Evolutionary conservation across 2,329 filamentous ascomycete species (phyloP).

Genomic region (Bimuria novae-zelandiae): DNA sequence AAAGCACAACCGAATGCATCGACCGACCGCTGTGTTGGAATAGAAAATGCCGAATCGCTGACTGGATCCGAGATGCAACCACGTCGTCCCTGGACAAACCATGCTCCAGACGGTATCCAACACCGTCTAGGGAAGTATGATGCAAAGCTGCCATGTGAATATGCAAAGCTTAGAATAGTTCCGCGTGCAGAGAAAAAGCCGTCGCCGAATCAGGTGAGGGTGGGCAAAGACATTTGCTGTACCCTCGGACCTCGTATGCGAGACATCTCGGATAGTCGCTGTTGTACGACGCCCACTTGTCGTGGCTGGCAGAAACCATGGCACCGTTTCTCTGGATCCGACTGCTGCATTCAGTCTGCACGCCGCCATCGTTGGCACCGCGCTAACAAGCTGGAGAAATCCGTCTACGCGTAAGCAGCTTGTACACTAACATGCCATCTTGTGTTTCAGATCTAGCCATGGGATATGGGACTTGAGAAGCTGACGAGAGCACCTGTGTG

Average conservation of each 20-base stretch:
- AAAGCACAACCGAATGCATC: too few species aligned
- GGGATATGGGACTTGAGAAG: conserved; percentile 10
- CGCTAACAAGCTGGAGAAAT: not conserved
- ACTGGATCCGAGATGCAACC: not conserved
- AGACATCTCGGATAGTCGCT: conserved; percentile 1
- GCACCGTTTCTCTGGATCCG: not conserved
- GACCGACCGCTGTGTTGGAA: too few species aligned
- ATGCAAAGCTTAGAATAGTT: not conserved
- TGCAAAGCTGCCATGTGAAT: not conserved
- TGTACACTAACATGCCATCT: conserved; percentile 6
- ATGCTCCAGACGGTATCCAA: not conserved
- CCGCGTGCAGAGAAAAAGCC: not conserved
- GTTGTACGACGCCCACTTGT: not conserved
- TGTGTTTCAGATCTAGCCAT: conserved; percentile 15
- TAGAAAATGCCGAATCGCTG: too few species aligned
- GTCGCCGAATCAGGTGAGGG: not conserved
- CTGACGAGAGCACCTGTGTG: conserved; percentile 29
- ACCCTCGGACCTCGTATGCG: not conserved
- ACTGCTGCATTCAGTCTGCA: conserved; percentile 6
- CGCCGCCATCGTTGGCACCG: not conserved
- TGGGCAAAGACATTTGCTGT: not conserved
- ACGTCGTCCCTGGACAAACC: too few species aligned
- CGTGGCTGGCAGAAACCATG: not conserved
- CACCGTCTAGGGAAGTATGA: not conserved
- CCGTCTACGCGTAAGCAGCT: conserved; percentile 13